A percentile compares a stretch with the other conserved stretches of the same genome.
These are phyloP conservation scores for Lagerstroemia speciosa DNA, from an alignment of 345 rosid species.

Conservation along the genomic window DNA sequence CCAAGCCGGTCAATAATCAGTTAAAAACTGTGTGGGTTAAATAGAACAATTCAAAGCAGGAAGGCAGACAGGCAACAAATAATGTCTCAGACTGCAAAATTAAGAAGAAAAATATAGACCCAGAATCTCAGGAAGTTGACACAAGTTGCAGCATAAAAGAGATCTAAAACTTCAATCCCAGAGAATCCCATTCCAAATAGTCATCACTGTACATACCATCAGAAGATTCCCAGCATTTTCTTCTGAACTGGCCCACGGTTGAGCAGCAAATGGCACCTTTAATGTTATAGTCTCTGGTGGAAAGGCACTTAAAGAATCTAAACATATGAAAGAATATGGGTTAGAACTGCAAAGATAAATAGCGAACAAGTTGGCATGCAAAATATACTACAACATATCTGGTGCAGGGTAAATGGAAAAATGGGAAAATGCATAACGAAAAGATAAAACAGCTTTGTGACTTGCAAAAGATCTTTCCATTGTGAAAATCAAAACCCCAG, in stretches of 20 bases:
- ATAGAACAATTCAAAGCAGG: not conserved
- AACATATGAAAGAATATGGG: constrained; percentile 6
- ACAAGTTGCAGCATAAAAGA: not conserved
- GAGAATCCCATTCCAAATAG: not conserved
- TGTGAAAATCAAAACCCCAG: not conserved
- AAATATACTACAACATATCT: not conserved
- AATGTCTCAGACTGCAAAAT: not conserved
- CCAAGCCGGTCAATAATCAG: constrained; percentile 16
- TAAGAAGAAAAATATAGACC: not conserved
- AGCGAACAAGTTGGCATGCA: not conserved
- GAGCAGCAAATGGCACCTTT: constrained; percentile 65
- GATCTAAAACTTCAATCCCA: not conserved
- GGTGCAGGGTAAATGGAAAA: not conserved
- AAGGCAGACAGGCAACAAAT: not conserved
- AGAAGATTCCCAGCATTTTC: constrained; percentile 84
- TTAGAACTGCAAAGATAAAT: not conserved
- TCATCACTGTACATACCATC: constrained; percentile 51
- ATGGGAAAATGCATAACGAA: too few species aligned
- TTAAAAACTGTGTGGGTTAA: not conserved
- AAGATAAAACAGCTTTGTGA: too few species aligned
- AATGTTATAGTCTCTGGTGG: constrained; percentile 64
- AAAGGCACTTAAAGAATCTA: constrained; percentile 65
- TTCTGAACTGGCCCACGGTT: constrained; percentile 84
- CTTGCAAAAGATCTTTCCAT: not conserved
- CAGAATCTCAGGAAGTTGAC: not conserved